phyloP scores from a whole-genome alignment of 1,284 basidiomycete species.

The Schizophyllum commune region DNA sequence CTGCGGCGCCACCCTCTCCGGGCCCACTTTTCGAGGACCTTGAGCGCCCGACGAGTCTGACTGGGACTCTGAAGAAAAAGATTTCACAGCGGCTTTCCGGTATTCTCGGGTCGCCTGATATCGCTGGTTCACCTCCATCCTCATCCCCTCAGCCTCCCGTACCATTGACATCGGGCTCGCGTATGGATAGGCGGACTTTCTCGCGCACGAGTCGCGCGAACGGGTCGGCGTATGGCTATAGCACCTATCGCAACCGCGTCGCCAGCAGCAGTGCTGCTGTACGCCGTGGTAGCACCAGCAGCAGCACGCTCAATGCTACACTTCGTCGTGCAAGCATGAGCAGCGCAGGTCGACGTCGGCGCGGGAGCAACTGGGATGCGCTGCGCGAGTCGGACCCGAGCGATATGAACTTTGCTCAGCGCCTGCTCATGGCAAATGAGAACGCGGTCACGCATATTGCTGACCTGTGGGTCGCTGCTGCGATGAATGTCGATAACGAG shows the following conservation, averaged over 20 bases:
- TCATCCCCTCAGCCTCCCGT: slow-evolving; percentile 24
- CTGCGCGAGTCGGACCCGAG: slow-evolving; percentile 28
- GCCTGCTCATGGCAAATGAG: slow-evolving; percentile 87
- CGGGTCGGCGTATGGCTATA: slow-evolving; percentile 77
- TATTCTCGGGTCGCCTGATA: slow-evolving; percentile 41
- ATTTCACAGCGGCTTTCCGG: slow-evolving; percentile 50
- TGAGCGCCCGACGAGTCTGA: slow-evolving; percentile 27
- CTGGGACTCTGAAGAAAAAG: slow-evolving; percentile 30
- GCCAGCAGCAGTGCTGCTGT: slow-evolving; percentile 27
- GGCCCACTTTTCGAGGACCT: slow-evolving; percentile 41
- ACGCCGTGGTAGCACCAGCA: slow-evolving; percentile 24
- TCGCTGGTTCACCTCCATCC: slow-evolving; percentile 19
- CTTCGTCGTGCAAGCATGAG: slow-evolving; percentile 39
- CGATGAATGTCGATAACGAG: slow-evolving; percentile 84
- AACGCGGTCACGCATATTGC: slow-evolving; percentile 84
- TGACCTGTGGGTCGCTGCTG: slow-evolving; percentile 90
- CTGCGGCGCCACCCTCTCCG: slow-evolving; percentile 21
- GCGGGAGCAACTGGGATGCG: slow-evolving; percentile 39
- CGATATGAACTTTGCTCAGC: slow-evolving; percentile 81
- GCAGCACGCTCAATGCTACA: slow-evolving; percentile 25
- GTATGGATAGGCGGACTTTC: slow-evolving; percentile 35
- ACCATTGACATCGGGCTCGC: slow-evolving; percentile 35
- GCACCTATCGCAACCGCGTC: slow-evolving; percentile 45
- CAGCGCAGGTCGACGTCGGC: slow-evolving; percentile 39
- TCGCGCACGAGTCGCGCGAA: slow-evolving; percentile 50